Percentiles rank a stretch among this genome's conserved stretches.
Conservation (phyloP, 768 basidiomycete genomes). For the Podaxis sp. region DNA sequence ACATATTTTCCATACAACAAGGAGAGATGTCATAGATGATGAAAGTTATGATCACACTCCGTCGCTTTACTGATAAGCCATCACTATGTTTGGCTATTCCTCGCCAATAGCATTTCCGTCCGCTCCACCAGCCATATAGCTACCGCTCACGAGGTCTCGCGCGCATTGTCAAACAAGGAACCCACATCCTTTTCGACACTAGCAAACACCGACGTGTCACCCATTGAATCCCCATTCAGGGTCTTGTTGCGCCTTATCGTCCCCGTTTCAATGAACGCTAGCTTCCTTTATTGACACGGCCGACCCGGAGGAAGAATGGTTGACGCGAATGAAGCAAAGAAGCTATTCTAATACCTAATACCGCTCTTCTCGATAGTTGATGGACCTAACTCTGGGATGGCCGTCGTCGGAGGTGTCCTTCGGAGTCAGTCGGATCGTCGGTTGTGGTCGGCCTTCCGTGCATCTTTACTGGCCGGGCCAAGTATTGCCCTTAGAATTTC, state of each 20-base stretch:
- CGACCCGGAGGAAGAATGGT: background rate
- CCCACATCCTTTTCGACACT: background rate
- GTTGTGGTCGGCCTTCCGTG: background rate
- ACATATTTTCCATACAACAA: background rate
- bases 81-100: background rate
- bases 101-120: background rate
- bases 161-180: background rate
- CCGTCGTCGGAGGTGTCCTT: background rate
- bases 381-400: background rate
- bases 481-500: background rate
- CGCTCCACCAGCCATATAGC: background rate
- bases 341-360: background rate
- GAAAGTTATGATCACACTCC: background rate
- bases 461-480: background rate
- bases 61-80: background rate
- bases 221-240: background rate
- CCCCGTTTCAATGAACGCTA: background rate
- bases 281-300: background rate
- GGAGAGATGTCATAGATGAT: slow-evolving; percentile 2
- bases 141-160: background rate
- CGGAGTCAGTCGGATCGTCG: slow-evolving; percentile 3
- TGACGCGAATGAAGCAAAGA: background rate
- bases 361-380: background rate
- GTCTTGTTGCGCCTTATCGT: slow-evolving; percentile 1
- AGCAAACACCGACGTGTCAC: background rate